Conservation (phyloP, 805 yeast species). For the Alloascoidea africana region DNA sequence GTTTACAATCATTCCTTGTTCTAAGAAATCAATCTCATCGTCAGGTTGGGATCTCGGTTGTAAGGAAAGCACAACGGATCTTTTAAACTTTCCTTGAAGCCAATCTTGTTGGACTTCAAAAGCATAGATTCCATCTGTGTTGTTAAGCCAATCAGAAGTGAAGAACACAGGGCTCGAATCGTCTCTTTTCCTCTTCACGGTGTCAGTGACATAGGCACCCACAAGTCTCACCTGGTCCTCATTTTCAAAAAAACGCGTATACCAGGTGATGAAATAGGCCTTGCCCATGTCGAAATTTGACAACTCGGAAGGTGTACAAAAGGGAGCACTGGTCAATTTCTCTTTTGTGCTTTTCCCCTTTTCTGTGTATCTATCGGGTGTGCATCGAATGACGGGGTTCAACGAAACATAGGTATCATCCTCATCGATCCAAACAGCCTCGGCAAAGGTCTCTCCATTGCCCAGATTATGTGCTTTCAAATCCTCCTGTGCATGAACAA, state of each 20-base stretch:
- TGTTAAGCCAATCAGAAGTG: constrained; percentile 57
- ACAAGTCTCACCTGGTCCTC: constrained; percentile 49
- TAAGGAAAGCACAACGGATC: constrained; percentile 46
- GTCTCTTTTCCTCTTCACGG: constrained; percentile 9
- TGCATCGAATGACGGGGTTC: constrained; percentile 74
- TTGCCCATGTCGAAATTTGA: constrained; percentile 37
- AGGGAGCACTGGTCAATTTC: constrained; percentile 50
- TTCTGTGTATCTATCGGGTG: constrained; percentile 56
- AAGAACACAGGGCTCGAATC: constrained; percentile 31
- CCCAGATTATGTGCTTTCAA: constrained; percentile 62
- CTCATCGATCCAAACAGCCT: constrained; percentile 43
- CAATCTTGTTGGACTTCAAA: constrained; percentile 47
- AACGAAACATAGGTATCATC: constrained; percentile 57
- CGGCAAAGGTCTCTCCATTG: constrained; percentile 40
- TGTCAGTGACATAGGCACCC: constrained; percentile 27
- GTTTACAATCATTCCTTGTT: constrained; percentile 34
- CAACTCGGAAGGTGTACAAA: constrained; percentile 67
- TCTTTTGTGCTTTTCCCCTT: constrained; percentile 42
- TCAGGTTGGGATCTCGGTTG: constrained; percentile 58
- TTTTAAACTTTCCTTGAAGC: constrained; percentile 38
- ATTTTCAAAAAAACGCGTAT: constrained; percentile 41
- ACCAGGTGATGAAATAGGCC: constrained; percentile 76
- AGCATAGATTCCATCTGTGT: constrained; percentile 47
- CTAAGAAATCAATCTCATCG: constrained; percentile 45
- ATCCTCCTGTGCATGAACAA: constrained; percentile 40